These are phyloP conservation scores for Thraustochytrium striatum DNA, from an alignment of 352 stramenopile species.

Conservation along the genomic window DNA sequence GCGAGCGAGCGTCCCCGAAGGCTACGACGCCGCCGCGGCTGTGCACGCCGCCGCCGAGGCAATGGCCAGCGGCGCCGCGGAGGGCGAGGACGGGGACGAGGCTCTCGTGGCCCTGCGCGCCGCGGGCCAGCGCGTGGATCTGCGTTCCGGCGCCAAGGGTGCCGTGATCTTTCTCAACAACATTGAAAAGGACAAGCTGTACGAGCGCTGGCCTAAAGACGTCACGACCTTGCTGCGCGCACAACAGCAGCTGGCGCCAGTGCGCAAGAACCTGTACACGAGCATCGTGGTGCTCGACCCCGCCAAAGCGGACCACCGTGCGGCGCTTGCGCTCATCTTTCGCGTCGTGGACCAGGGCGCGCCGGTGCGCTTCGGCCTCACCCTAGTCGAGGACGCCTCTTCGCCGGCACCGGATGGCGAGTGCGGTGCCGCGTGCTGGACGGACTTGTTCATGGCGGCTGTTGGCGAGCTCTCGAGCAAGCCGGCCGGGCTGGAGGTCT, in stretches of 20 bases:
- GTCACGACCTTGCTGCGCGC: conserved; percentile 56
- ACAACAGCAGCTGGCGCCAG: conserved; percentile 54
- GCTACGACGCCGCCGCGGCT: neutral
- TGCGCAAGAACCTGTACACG: conserved; percentile 63
- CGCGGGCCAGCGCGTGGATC: conserved; percentile 52
- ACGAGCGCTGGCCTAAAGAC: conserved; percentile 52
- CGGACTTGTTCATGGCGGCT: conserved; percentile 3
- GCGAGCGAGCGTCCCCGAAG: neutral
- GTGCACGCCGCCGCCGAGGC: neutral
- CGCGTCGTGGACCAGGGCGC: conserved; percentile 46
- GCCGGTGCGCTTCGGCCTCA: conserved; percentile 55
- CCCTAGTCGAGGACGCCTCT: neutral
- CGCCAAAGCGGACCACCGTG: conserved; percentile 2
- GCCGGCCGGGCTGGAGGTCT: neutral
- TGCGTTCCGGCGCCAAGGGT: conserved; percentile 50
- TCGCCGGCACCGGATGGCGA: too few species aligned
- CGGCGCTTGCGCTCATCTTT: conserved; percentile 25
- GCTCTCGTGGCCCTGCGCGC: neutral
- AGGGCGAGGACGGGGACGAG: neutral
- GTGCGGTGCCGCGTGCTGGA: conserved; percentile 5
- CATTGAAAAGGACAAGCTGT: conserved; percentile 62
- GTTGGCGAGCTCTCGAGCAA: neutral
- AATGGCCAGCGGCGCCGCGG: neutral
- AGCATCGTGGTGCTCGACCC: conserved; percentile 60
- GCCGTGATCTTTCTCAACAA: conserved; percentile 64